Evolutionary conservation across 345 rosid species (phyloP), one percentile per base, ranked within the genome.

Genomic region (Zanthoxylum bungeanum): DNA sequence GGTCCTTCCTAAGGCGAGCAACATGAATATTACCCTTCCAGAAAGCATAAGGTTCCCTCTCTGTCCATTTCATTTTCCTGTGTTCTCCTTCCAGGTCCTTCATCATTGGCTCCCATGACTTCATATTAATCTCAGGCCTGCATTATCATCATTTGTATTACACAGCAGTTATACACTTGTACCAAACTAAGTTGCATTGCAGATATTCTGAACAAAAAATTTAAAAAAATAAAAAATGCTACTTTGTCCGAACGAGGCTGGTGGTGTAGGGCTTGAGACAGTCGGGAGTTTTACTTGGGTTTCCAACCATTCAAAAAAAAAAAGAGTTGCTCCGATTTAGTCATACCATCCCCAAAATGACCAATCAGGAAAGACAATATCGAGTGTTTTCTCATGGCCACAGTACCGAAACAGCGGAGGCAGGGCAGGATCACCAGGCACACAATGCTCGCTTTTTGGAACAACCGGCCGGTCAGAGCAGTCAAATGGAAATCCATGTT

Each of bases 261-360:
- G n/a, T n/a, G n/a, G n/a, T n/a, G n/a, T n/a, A n/a, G n/a, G n/a
- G n/a, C n/a, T n/a, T n/a, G n/a, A n/a, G n/a, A n/a, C n/a, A n/a
- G n/a, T n/a, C n/a, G n/a, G n/a, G n/a, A n/a, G n/a, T n/a, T n/a
- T n/a, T n/a, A n/a, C n/a, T n/a, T n/a, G n/a, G n/a, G n/a, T n/a
- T n/a, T n/a, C n/a, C n/a, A n/a, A n/a, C n/a, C n/a, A n/a, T n/a
- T n/a, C n/a, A n/a, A n/a, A n/a, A n/a, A n/a, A n/a, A n/a, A n/a
- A n/a, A n/a, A n/a, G n/a, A n/a, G n/a, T n/a, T n/a, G n/a, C n/a
- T n/a, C n/a, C n/a, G n/a, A n/a, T n/a, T 37, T 1, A 37, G 5
- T 37, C 69, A 74, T 73, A 93, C 98, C 98, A 91, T 74, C 98
- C 98, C 98, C 98, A 93, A 62, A 85, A 91, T 34, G 98, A 83